Conservation (phyloP, 2,329 filamentous ascomycete genomes). For the Zarea fungicola region DNA sequence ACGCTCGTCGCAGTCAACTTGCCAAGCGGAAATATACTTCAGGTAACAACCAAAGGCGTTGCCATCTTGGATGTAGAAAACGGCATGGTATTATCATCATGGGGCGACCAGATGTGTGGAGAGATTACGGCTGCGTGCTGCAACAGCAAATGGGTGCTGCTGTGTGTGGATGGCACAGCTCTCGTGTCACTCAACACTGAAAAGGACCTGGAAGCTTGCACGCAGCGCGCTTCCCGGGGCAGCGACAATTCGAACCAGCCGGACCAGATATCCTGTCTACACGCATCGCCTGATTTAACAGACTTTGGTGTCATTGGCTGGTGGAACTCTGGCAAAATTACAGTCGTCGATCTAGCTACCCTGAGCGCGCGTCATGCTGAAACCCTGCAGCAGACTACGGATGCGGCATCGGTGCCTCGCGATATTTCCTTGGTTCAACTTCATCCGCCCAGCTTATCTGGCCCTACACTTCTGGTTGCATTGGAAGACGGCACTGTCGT, state of each 20-base stretch:
- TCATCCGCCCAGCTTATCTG: slow-evolving; percentile 51
- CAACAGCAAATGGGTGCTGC: slow-evolving; percentile 62
- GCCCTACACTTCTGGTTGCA: slow-evolving; percentile 77
- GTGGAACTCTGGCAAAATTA: slow-evolving; percentile 77
- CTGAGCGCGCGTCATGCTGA: slow-evolving; percentile 63
- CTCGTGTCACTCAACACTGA: slow-evolving; percentile 64
- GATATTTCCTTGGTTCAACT: slow-evolving; percentile 77
- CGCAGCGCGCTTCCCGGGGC: slow-evolving; percentile 58
- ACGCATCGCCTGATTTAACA: slow-evolving; percentile 60
- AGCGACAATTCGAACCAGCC: slow-evolving; percentile 41
- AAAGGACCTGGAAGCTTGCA: slow-evolving; percentile 50
- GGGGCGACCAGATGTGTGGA: slow-evolving; percentile 46
- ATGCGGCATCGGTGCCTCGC: slow-evolving; percentile 74
- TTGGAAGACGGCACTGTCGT: slow-evolving; percentile 91
- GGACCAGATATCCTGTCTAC: slow-evolving; percentile 81
- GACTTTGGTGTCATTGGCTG: slow-evolving; percentile 76
- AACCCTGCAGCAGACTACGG: slow-evolving; percentile 51
- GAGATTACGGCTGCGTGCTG: slow-evolving; percentile 74
- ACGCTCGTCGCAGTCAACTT: slow-evolving; percentile 70
- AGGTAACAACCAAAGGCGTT: slow-evolving; percentile 65
- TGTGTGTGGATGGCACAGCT: slow-evolving; percentile 71
- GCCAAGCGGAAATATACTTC: slow-evolving; percentile 59
- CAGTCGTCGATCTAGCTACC: slow-evolving; percentile 63
- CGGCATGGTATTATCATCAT: slow-evolving; percentile 51
- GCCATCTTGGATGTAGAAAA: slow-evolving; percentile 57